Evolutionary conservation across 768 basidiomycete species (phyloP).

Genomic region (Termitomyces sp.): DNA sequence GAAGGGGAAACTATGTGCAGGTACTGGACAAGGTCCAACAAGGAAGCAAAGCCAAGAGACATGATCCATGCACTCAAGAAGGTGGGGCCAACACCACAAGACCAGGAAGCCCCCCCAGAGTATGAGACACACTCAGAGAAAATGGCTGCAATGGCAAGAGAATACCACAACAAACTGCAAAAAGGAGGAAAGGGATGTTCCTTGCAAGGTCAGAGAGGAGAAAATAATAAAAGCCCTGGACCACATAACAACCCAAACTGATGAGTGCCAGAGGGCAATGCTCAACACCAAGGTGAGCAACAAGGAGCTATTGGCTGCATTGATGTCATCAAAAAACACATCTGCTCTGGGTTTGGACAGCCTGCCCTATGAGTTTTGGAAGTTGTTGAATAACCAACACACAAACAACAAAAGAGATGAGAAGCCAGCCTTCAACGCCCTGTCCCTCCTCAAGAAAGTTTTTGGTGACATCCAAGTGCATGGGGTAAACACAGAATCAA

Average conservation of each 20-base stretch:
- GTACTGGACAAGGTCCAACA: not conserved
- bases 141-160: not conserved
- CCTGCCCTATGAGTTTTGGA: not conserved
- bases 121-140: not conserved
- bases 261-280: not conserved
- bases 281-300: not conserved
- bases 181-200: no score
- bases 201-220: not conserved
- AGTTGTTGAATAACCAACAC: not conserved
- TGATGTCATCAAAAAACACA: not conserved
- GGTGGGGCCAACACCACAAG: no score
- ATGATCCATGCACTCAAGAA: not conserved
- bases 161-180: not conserved
- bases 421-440: no score
- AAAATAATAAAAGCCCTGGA: not conserved
- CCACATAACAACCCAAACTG: not conserved
- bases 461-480: not conserved
- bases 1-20: not conserved
- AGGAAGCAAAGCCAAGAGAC: not conserved
- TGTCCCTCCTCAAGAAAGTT: no score
- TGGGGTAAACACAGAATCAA: not conserved
- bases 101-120: no score
- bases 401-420: no score
- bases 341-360: not conserved
- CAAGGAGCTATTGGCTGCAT: not conserved